Conservation (phyloP, 306 rosid species). For the Vigna mungo region DNA sequence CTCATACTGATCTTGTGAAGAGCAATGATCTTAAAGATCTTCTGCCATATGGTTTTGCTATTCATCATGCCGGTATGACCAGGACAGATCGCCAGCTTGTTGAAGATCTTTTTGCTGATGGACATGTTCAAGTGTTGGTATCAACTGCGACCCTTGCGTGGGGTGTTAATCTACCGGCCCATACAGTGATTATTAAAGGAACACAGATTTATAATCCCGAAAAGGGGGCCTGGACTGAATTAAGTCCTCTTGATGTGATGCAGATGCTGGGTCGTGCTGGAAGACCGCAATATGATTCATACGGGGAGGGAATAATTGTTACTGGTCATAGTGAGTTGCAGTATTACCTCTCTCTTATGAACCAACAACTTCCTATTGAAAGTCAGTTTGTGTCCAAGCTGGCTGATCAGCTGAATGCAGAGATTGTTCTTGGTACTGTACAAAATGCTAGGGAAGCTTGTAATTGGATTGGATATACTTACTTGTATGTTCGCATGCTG, state of each 20-base stretch:
- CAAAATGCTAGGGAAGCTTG: constrained; percentile 92
- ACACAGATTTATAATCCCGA: constrained; percentile 96
- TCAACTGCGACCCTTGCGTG: constrained; percentile 99
- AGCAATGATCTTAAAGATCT: constrained; percentile 96
- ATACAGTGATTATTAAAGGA: constrained; percentile 88
- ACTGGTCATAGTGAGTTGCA: constrained; percentile 93
- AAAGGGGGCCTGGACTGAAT: constrained; percentile 98
- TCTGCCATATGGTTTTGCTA: constrained; percentile 93
- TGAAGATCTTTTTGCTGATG: constrained; percentile 95
- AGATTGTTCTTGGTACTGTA: constrained; percentile 90
- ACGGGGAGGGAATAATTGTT: constrained; percentile 91
- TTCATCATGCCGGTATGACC: constrained; percentile 95
- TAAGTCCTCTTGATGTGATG: constrained; percentile 94
- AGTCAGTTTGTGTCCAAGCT: constrained; percentile 93
- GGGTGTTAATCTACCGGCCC: constrained; percentile 99
- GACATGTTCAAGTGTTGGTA: constrained; percentile 94
- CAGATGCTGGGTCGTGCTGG: constrained; percentile 99
- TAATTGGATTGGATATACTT: constrained; percentile 86
- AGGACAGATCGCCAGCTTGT: constrained; percentile 95
- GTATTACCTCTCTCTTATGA: constrained; percentile 93
- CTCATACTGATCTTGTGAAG: constrained; percentile 93
- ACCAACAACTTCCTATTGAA: constrained; percentile 93
- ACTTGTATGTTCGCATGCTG: constrained; percentile 80
- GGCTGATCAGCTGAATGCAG: constrained; percentile 94
- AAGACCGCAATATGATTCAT: constrained; percentile 88